phyloP scores from a whole-genome alignment of 441 rosid species.

The Adansonia gregorii region DNA sequence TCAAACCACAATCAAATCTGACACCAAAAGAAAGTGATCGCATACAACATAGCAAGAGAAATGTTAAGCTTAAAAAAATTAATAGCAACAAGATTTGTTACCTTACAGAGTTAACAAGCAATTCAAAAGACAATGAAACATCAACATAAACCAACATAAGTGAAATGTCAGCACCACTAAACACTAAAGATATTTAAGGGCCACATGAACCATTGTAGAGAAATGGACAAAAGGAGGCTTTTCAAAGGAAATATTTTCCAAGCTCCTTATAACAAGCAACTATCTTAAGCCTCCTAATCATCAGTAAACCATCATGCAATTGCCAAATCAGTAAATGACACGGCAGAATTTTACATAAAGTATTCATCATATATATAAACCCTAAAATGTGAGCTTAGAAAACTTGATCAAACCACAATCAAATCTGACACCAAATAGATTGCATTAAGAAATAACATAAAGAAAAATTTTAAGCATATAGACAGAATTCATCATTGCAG shows the following conservation, averaged over 20 bases:
- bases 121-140: slow-evolving; percentile 16
- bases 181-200: not conserved
- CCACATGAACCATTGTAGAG: not conserved
- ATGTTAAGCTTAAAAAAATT: not conserved
- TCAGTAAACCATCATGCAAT: not conserved
- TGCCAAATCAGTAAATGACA: not conserved
- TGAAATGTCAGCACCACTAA: not conserved
- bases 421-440: not conserved
- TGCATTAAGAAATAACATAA: no score
- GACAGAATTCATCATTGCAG: not conserved
- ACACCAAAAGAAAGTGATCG: slow-evolving; percentile 1
- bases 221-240: not conserved
- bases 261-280: slow-evolving; percentile 15
- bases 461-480: not conserved
- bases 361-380: no score
- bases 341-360: no score
- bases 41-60: not conserved
- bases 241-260: not conserved
- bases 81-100: not conserved
- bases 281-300: not conserved
- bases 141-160: slow-evolving; percentile 6
- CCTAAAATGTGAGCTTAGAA: not conserved
- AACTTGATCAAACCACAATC: slow-evolving; percentile 7
- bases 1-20: slow-evolving; percentile 5
- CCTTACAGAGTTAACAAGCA: not conserved